Percentiles rank a stretch among this genome's conserved stretches.
phyloP scores from a whole-genome alignment of 768 basidiomycete genomes.

The Pleurotus cornucopiae region DNA sequence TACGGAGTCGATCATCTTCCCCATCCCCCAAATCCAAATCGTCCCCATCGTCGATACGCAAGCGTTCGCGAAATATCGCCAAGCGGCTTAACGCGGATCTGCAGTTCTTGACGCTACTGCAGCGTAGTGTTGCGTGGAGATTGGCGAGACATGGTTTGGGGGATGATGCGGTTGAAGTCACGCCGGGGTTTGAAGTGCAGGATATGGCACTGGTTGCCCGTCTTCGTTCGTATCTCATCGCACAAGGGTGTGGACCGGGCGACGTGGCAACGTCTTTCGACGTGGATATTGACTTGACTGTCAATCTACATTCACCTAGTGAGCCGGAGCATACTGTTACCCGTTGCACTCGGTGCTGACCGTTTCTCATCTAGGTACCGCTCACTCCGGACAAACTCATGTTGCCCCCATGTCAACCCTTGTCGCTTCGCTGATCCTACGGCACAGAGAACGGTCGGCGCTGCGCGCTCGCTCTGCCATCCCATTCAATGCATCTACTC shows the following conservation, averaged over 20 bases:
- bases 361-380: not conserved
- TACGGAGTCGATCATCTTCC: slow-evolving; percentile 1
- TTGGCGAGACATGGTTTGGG: not conserved
- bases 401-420: slow-evolving; percentile 12
- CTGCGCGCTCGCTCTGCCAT: slow-evolving; percentile 2
- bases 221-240: slow-evolving; percentile 8
- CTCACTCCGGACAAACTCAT: not conserved
- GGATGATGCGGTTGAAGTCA: not conserved
- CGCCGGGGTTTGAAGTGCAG: slow-evolving; percentile 10
- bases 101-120: slow-evolving; percentile 7
- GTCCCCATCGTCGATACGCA: slow-evolving; percentile 2
- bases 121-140: slow-evolving; percentile 10
- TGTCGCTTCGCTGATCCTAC: slow-evolving; percentile 10
- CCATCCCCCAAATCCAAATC: not conserved
- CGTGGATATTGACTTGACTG: slow-evolving; percentile 1
- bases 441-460: slow-evolving; percentile 10
- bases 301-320: slow-evolving; percentile 3
- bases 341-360: not conserved
- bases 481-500: not conserved
- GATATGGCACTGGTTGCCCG: slow-evolving; percentile 9
- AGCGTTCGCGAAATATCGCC: slow-evolving; percentile 4
- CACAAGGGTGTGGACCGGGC: slow-evolving; percentile 6
- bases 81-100: slow-evolving; percentile 3
- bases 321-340: not conserved
- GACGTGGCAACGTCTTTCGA: not conserved